Percentiles rank a stretch among this genome's conserved stretches.
Evolutionary conservation across 1,284 basidiomycete genomes (phyloP).

Genomic region (Moesziomyces parantarcticus): DNA sequence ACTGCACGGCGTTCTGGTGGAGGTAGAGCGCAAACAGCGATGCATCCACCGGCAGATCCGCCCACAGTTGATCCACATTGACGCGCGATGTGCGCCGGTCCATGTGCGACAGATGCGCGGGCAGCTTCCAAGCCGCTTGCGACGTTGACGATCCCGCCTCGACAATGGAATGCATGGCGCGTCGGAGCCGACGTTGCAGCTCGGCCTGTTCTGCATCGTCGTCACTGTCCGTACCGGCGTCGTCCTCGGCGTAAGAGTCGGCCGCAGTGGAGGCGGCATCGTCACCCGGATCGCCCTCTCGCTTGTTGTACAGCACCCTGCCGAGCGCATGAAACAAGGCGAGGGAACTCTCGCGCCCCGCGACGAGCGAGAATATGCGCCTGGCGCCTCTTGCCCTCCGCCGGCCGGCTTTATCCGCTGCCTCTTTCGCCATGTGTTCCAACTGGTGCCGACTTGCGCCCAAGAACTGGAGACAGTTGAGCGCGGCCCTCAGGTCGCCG

Average conservation of each 20-base stretch:
- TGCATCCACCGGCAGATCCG: constrained; percentile 88
- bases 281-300: constrained; percentile 71
- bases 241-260: no score
- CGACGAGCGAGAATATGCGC: constrained; percentile 21
- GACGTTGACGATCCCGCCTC: neutral
- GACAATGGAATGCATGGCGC: constrained; percentile 23
- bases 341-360: constrained; percentile 80
- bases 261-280: constrained; percentile 5
- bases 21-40: constrained; percentile 88
- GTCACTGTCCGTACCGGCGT: constrained; percentile 6
- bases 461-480: constrained; percentile 89
- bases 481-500: constrained; percentile 90
- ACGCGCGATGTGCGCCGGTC: constrained; percentile 70
- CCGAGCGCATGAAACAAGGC: constrained; percentile 92
- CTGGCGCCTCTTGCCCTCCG: constrained; percentile 4
- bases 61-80: constrained; percentile 72
- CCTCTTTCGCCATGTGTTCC: constrained; percentile 3
- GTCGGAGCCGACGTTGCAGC: constrained; percentile 2
- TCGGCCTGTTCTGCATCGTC: neutral
- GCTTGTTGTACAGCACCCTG: constrained; percentile 93
- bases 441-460: constrained; percentile 51
- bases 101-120: constrained; percentile 73
- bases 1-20: constrained; percentile 90
- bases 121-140: constrained; percentile 66
- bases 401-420: neutral